A percentile compares a stretch with the other conserved stretches of the same genome.
Evolutionary conservation across 148 eudicot genomes (phyloP).

Genomic region (Dysphania ambrosioides): DNA sequence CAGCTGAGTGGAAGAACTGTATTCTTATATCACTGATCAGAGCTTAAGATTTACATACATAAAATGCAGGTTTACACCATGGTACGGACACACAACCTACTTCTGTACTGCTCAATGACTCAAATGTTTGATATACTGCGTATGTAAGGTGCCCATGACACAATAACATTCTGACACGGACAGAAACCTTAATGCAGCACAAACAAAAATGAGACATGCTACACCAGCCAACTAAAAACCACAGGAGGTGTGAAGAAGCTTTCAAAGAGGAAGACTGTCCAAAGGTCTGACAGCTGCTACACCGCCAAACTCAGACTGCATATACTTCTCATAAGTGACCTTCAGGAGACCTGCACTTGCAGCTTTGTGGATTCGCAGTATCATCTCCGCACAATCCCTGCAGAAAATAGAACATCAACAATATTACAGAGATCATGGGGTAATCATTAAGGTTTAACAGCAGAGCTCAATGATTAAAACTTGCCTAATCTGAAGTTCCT

Average conservation of each 20-base stretch:
- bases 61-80: not conserved
- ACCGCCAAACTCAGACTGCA: slow-evolving; percentile 31
- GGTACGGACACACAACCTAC: not conserved
- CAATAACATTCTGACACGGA: not conserved
- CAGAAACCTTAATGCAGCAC: not conserved
- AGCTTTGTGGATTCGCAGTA: slow-evolving; percentile 58
- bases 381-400: slow-evolving; percentile 82
- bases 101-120: not conserved
- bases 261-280: slow-evolving; percentile 47
- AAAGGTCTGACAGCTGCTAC: slow-evolving; percentile 65
- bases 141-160: not conserved
- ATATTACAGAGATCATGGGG: not conserved
- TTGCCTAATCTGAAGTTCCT: slow-evolving; percentile 65
- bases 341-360: slow-evolving; percentile 49
- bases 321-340: slow-evolving; percentile 66
- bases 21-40: not conserved
- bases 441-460: not conserved
- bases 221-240: slow-evolving; percentile 5
- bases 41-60: not conserved
- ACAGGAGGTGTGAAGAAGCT: slow-evolving; percentile 8
- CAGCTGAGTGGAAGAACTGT: too few species aligned
- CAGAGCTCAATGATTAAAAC: not conserved
- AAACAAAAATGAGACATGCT: not conserved
- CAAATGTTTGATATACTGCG: not conserved
- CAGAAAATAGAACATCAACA: slow-evolving; percentile 1